These are phyloP conservation scores for Scheffersomyces cryptocercus DNA, from an alignment of 1,139 yeast genomes.

Conservation along the genomic window DNA sequence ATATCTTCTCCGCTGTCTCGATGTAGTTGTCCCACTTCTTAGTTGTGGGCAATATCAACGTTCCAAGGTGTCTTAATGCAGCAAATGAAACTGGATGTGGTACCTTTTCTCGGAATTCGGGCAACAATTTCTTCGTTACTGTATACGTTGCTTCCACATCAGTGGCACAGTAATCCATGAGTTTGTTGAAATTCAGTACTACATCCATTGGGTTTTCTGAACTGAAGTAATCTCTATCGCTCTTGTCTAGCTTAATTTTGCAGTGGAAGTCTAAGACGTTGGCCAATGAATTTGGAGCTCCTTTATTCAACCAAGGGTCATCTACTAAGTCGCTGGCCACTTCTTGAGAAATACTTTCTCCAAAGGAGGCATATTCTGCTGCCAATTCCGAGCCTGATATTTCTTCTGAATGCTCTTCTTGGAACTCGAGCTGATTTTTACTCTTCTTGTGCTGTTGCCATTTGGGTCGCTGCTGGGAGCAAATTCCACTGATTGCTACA, in stretches of 20 bases:
- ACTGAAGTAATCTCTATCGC: slow-evolving; percentile 64
- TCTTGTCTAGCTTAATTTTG: slow-evolving; percentile 65
- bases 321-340: slow-evolving; percentile 34
- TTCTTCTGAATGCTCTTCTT: slow-evolving; percentile 4
- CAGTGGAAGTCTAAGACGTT: slow-evolving; percentile 85
- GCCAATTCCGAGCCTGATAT: slow-evolving; percentile 4
- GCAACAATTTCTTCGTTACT: slow-evolving; percentile 70
- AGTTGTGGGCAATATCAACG: slow-evolving; percentile 81
- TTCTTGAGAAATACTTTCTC: slow-evolving; percentile 11
- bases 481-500: slow-evolving; percentile 87
- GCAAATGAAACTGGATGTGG: slow-evolving; percentile 97
- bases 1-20: slow-evolving; percentile 64
- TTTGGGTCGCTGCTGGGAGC: slow-evolving; percentile 83
- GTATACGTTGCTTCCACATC: slow-evolving; percentile 79
- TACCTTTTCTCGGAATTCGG: slow-evolving; percentile 62
- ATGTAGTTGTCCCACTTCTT: slow-evolving; percentile 73
- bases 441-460: slow-evolving; percentile 67
- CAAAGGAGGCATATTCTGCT: neutral
- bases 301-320: slow-evolving; percentile 79
- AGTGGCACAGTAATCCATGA: slow-evolving; percentile 79
- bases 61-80: slow-evolving; percentile 74
- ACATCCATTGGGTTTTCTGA: slow-evolving; percentile 56
- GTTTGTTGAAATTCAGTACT: slow-evolving; percentile 54
- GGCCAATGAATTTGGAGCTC: slow-evolving; percentile 78
- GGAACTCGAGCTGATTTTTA: slow-evolving; percentile 17